A percentile compares a stretch with the other conserved stretches of the same genome.
phyloP scores from a whole-genome alignment of 2,329 filamentous ascomycete species.

The Hymenoscyphus fructigenus region DNA sequence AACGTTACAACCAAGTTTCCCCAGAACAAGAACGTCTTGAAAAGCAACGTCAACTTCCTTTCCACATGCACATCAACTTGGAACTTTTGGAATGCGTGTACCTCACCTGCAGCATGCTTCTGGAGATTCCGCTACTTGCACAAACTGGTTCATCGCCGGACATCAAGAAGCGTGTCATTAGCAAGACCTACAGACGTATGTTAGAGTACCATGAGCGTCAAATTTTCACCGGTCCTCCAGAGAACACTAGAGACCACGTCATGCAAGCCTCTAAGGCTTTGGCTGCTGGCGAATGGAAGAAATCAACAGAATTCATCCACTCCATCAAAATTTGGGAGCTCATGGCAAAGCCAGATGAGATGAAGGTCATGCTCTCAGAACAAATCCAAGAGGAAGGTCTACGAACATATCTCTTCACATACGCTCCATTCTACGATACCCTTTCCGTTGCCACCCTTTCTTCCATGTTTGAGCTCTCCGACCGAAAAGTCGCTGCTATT shows the following conservation, averaged over 20 bases:
- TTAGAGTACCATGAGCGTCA: conserved; percentile 99
- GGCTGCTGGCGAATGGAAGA: conserved; percentile 98
- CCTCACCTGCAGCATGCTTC: conserved; percentile 97
- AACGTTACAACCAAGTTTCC: conserved; percentile 92
- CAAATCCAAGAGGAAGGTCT: conserved; percentile 99
- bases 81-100: conserved; percentile 98
- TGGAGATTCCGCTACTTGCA: conserved; percentile 95
- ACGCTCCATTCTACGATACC: conserved; percentile 98
- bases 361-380: conserved; percentile 95
- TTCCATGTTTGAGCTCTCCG: conserved; percentile 91
- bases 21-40: conserved; percentile 97
- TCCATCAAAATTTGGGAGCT: conserved; percentile 99
- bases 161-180: conserved; percentile 95
- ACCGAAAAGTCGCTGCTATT: conserved; percentile 88
- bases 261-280: conserved; percentile 99
- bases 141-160: conserved; percentile 96
- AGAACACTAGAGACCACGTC: conserved; percentile 98
- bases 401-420: conserved; percentile 97
- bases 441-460: conserved; percentile 82
- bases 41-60: conserved; percentile 94
- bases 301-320: conserved; percentile 88
- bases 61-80: conserved; percentile 99
- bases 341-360: conserved; percentile 87
- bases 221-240: conserved; percentile 96
- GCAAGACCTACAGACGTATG: conserved; percentile 99